Evolutionary conservation across 108 stramenopile species (phyloP).

Genomic region (Conticribra guillardii): DNA sequence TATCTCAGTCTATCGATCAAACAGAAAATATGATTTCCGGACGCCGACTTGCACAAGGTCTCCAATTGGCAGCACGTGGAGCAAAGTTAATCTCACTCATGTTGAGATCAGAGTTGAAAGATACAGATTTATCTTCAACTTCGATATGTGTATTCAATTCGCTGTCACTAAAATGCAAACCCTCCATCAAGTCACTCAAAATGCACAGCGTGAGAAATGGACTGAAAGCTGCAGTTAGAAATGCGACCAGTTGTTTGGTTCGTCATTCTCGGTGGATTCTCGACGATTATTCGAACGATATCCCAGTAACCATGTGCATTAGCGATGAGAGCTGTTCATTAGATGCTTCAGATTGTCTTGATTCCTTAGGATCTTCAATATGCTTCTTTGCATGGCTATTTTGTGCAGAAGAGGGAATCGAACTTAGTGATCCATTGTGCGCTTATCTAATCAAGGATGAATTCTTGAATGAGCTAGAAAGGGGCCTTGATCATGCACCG

Average conservation of each 20-base stretch:
- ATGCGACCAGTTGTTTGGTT: slow-evolving; percentile 33
- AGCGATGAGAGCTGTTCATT: slow-evolving; percentile 35
- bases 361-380: slow-evolving; percentile 29
- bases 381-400: slow-evolving; percentile 47
- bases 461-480: slow-evolving; percentile 29
- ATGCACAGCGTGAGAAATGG: slow-evolving; percentile 24
- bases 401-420: slow-evolving; percentile 31
- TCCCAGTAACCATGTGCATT: not conserved
- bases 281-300: slow-evolving; percentile 14
- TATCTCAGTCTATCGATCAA: slow-evolving; percentile 34
- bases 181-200: slow-evolving; percentile 36
- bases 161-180: slow-evolving; percentile 26
- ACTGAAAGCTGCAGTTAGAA: slow-evolving; percentile 39
- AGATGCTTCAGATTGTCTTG: slow-evolving; percentile 41
- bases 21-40: slow-evolving; percentile 43
- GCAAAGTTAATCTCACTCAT: slow-evolving; percentile 38
- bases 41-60: slow-evolving; percentile 30
- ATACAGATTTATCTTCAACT: slow-evolving; percentile 17
- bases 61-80: slow-evolving; percentile 49
- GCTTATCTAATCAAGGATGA: slow-evolving; percentile 35
- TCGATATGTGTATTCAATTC: slow-evolving; percentile 7
- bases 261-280: slow-evolving; percentile 40
- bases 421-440: slow-evolving; percentile 9
- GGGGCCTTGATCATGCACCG: slow-evolving; percentile 29
- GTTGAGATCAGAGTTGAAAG: slow-evolving; percentile 34